Percentiles rank a stretch among this genome's conserved stretches.
Evolutionary conservation across 257 asterid genomes (phyloP).

Genomic region (Forsythia suspensa): DNA sequence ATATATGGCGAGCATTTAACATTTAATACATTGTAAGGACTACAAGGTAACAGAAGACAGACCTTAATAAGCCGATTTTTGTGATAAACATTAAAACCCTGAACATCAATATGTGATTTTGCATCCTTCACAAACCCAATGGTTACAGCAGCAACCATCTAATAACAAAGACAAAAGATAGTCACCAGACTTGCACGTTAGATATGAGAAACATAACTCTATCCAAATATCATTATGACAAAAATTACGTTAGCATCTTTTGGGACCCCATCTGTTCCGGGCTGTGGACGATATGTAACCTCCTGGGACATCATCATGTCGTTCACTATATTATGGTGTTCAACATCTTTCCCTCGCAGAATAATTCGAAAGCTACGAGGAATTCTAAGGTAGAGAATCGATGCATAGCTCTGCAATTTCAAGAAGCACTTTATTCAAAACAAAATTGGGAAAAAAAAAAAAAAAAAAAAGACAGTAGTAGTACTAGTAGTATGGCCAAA

Average conservation of each 20-base stretch:
- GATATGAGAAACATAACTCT: conserved; percentile 1
- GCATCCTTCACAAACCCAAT: conserved; percentile 99
- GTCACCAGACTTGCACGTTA: conserved; percentile 20
- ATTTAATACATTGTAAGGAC: background rate
- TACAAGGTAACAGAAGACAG: conserved; percentile 7
- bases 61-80: conserved; percentile 98
- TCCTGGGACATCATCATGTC: conserved; percentile 99
- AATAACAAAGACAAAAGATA: conserved; percentile 21
- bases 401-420: conserved; percentile 81
- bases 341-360: conserved; percentile 89
- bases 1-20: background rate
- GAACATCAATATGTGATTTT: conserved; percentile 88
- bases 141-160: conserved; percentile 88
- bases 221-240: background rate
- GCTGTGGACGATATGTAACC: conserved; percentile 85
- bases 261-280: conserved; percentile 67
- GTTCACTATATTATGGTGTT: conserved; percentile 91
- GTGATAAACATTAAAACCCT: conserved; percentile 97
- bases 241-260: conserved; percentile 63
- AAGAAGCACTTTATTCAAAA: conserved; percentile 23
- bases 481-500: background rate
- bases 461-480: background rate
- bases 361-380: conserved; percentile 84
- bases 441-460: conserved; percentile 1
- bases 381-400: conserved; percentile 88